phyloP scores from a whole-genome alignment of 768 basidiomycete species.

The Lentinula aciculospora region DNA sequence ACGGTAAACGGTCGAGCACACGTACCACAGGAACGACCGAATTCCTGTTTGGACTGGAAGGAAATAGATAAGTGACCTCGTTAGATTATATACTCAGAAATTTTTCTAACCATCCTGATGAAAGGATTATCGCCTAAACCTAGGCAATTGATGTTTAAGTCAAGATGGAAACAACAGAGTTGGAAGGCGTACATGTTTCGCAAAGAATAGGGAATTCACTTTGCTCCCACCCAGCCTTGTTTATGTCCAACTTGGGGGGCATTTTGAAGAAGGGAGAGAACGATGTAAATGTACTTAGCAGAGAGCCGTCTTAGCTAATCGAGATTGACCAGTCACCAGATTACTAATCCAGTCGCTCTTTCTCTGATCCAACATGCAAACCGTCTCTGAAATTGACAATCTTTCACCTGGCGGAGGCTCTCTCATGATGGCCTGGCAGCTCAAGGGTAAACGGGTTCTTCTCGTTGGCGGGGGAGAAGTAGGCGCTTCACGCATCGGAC shows the following conservation, averaged over 20 bases:
- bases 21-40: slow-evolving; percentile 93
- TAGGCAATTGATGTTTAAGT: slow-evolving; percentile 19
- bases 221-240: slow-evolving; percentile 93
- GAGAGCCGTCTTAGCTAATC: slow-evolving; percentile 6
- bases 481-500: slow-evolving; percentile 82
- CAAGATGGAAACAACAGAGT: background rate
- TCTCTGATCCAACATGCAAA: background rate
- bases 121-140: slow-evolving; percentile 90
- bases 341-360: background rate
- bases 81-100: background rate
- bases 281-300: slow-evolving; percentile 9
- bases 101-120: slow-evolving; percentile 84
- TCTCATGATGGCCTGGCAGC: slow-evolving; percentile 90
- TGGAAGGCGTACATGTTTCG: slow-evolving; percentile 73
- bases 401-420: slow-evolving; percentile 52
- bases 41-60: slow-evolving; percentile 90
- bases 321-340: background rate
- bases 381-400: slow-evolving; percentile 8
- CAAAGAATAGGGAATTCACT: slow-evolving; percentile 92
- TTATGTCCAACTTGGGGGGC: slow-evolving; percentile 86
- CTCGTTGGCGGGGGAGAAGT: slow-evolving; percentile 94
- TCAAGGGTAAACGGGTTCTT: slow-evolving; percentile 76
- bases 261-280: slow-evolving; percentile 22
- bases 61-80: background rate
- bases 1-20: slow-evolving; percentile 96